A percentile compares a stretch with the other conserved stretches of the same genome.
Conservation (phyloP, 768 basidiomycete species). For the Amanita subjunquillea region DNA sequence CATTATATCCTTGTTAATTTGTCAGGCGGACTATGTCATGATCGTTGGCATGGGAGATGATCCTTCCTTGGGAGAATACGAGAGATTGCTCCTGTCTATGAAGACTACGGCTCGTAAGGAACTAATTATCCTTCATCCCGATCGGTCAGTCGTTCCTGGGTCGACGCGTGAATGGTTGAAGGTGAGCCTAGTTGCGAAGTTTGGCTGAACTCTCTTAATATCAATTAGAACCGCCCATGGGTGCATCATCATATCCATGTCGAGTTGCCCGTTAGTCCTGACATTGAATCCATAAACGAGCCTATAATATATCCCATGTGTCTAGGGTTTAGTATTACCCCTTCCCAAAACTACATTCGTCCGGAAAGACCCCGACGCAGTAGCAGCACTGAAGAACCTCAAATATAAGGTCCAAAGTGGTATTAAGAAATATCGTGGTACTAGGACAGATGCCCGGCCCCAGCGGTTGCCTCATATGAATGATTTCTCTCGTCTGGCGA, state of each 20-base stretch:
- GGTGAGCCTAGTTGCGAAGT: conserved; percentile 29
- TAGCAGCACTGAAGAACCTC: conserved; percentile 84
- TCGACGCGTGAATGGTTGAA: conserved; percentile 95
- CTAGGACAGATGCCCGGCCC: conserved; percentile 47
- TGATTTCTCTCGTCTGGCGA: conserved; percentile 87
- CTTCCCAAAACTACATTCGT: conserved; percentile 43
- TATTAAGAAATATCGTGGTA: conserved; percentile 79
- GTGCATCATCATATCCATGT: conserved; percentile 94
- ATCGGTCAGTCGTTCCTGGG: conserved; percentile 79
- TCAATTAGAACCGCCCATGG: conserved; percentile 80
- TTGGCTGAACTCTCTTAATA: conserved; percentile 2
- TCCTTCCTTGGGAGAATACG: conserved; percentile 86
- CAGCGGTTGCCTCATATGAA: conserved; percentile 75
- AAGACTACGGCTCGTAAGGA: conserved; percentile 99
- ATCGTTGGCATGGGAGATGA: conserved; percentile 93
- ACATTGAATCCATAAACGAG: conserved; percentile 6
- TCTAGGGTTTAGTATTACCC: conserved; percentile 61
- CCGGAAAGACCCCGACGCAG: conserved; percentile 81
- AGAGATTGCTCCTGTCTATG: conserved; percentile 84
- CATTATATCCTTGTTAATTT: background rate
- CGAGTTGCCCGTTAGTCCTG: conserved; percentile 61
- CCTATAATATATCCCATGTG: background rate
- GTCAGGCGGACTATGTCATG: conserved; percentile 85
- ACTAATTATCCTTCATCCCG: conserved; percentile 86
- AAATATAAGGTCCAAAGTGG: conserved; percentile 86